Percentiles rank a stretch among this genome's conserved stretches.
phyloP scores from a whole-genome alignment of 495 filamentous ascomycete genomes.

The Trichoderma reesei region DNA sequence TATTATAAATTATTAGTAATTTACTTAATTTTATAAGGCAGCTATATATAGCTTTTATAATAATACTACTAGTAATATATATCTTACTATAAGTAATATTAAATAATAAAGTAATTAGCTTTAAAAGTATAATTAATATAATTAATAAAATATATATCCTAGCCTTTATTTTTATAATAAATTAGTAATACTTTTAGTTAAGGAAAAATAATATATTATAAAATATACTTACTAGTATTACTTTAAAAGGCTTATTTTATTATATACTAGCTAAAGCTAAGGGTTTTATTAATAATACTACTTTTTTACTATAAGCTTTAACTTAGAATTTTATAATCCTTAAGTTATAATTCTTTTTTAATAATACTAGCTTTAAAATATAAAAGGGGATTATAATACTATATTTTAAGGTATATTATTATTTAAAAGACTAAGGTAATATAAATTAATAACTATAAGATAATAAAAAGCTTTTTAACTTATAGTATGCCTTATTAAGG shows the following conservation, averaged over 20 bases:
- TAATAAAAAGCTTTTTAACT: background rate
- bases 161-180: background rate
- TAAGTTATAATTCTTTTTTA: background rate
- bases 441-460: background rate
- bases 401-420: background rate
- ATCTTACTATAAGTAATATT: background rate
- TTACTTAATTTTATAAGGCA: background rate
- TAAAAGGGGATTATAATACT: background rate
- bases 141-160: background rate
- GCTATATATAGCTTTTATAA: background rate
- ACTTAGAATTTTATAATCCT: background rate
- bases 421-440: background rate
- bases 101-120: background rate
- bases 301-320: background rate
- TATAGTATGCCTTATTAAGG: background rate
- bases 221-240: slow-evolving; percentile 3
- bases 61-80: background rate
- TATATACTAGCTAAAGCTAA: slow-evolving; percentile 3
- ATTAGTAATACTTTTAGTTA: background rate
- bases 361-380: slow-evolving; percentile 8
- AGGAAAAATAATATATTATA: slow-evolving; percentile 8
- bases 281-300: background rate
- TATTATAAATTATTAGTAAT: slow-evolving; percentile 6
- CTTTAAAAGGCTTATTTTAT: slow-evolving; percentile 9
- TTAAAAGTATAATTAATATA: slow-evolving; percentile 2